Evolutionary conservation across 1,139 yeast genomes (phyloP).

Genomic region (Saccharomycopsis crataegensis): DNA sequence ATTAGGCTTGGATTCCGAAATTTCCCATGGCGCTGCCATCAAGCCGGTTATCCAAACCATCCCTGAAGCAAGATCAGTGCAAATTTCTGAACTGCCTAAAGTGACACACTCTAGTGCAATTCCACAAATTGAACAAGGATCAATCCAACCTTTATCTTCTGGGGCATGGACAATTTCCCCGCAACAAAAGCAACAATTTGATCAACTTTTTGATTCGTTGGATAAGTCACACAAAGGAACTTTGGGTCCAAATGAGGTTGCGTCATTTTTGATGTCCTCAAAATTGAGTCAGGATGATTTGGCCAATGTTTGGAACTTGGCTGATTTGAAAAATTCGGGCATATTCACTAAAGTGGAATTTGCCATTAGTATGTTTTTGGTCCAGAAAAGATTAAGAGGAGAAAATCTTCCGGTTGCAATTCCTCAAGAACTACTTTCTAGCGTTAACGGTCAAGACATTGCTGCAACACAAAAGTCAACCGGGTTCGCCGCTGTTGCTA

Average conservation of each 20-base stretch:
- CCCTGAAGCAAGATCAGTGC: constrained; percentile 23
- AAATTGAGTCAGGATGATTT: constrained; percentile 76
- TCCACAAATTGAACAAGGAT: neutral
- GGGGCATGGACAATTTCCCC: constrained; percentile 64
- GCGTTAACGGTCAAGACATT: constrained; percentile 23
- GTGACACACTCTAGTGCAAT: neutral
- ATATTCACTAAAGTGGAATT: constrained; percentile 75
- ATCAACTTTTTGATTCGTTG: constrained; percentile 65
- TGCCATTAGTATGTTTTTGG: constrained; percentile 88
- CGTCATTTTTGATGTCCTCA: constrained; percentile 82
- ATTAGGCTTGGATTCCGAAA: constrained; percentile 3
- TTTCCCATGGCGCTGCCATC: constrained; percentile 12
- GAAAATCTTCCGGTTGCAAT: constrained; percentile 58
- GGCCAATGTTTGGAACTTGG: constrained; percentile 90
- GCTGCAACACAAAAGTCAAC: constrained; percentile 13
- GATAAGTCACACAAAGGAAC: constrained; percentile 60
- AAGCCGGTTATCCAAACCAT: neutral
- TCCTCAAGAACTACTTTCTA: constrained; percentile 44
- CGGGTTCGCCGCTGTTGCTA: too few relatives aligned
- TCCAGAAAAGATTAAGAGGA: constrained; percentile 78
- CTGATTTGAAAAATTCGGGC: constrained; percentile 87
- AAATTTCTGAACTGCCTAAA: constrained; percentile 21
- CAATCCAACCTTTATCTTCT: constrained; percentile 41
- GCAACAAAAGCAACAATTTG: constrained; percentile 71
- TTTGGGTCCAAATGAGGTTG: constrained; percentile 74